Evolutionary conservation across 331 rosid genomes (phyloP).

Genomic region (Acacia pycnantha): DNA sequence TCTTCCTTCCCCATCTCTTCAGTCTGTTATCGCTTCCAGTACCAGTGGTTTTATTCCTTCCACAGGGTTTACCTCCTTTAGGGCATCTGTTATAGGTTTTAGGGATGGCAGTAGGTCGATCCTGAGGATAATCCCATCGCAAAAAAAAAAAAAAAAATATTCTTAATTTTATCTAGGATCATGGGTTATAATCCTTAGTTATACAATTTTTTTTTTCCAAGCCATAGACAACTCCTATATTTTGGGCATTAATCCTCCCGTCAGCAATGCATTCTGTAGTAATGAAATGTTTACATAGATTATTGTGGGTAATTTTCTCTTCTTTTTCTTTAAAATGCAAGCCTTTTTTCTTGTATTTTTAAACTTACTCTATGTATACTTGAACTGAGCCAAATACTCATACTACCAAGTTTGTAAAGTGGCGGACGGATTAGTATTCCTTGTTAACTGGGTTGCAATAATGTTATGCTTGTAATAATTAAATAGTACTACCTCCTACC

Average conservation of each 20-base stretch:
- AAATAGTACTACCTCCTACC: not conserved
- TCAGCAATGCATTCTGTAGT: not conserved
- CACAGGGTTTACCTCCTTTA: not conserved
- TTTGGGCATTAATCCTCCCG: not conserved
- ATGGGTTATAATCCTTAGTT: not conserved
- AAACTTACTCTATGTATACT: too few species aligned
- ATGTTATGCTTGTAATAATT: slow-evolving; percentile 4
- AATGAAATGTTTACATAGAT: not conserved
- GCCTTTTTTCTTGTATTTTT: not conserved
- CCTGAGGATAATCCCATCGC: not conserved
- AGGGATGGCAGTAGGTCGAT: not conserved
- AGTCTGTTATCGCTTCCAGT: not conserved
- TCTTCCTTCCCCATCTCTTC: not conserved
- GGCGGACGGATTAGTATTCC: not conserved
- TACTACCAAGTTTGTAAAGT: not conserved
- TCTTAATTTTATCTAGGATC: not conserved
- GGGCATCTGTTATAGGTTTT: not conserved
- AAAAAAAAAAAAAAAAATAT: not conserved
- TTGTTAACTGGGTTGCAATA: not conserved
- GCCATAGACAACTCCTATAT: not conserved
- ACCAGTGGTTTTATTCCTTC: not conserved
- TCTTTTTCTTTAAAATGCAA: not conserved
- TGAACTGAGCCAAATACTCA: not conserved
- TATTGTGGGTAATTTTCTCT: not conserved
- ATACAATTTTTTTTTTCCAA: not conserved